These are phyloP conservation scores for Oryza brachyantha DNA, from an alignment of 176 grass and related monocot species.

Conservation along the genomic window DNA sequence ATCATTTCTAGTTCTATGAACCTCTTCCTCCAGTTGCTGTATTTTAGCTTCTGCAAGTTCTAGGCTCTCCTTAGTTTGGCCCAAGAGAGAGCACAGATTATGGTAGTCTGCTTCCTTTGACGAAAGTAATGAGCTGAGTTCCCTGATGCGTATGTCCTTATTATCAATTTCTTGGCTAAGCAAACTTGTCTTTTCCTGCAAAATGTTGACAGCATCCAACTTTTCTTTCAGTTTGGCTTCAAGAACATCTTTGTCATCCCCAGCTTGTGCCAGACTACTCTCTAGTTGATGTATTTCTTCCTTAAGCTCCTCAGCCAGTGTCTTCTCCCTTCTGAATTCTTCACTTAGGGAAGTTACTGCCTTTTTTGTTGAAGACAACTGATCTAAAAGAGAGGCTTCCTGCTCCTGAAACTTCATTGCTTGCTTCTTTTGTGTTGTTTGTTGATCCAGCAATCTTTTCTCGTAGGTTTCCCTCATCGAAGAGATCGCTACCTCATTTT, in stretches of 20 bases:
- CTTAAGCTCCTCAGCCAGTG: conserved; percentile 59
- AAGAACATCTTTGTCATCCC: conserved; percentile 59
- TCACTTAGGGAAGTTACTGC: conserved; percentile 51
- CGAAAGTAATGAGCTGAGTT: conserved; percentile 65
- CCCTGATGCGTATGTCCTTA: conserved; percentile 60
- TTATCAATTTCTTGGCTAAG: conserved; percentile 59
- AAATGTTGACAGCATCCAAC: conserved; percentile 40
- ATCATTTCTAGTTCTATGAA: conserved; percentile 49
- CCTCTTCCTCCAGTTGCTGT: conserved; percentile 66
- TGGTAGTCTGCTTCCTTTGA: conserved; percentile 67
- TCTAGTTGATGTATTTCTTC: conserved; percentile 68
- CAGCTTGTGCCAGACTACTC: conserved; percentile 46
- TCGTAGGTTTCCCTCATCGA: conserved; percentile 72
- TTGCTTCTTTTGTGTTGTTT: conserved; percentile 62
- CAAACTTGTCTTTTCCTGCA: conserved; percentile 64
- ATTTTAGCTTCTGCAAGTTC: conserved; percentile 63
- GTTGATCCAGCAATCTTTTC: conserved; percentile 56
- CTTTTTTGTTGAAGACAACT: conserved; percentile 62
- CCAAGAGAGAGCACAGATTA: conserved; percentile 42
- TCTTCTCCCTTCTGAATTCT: conserved; percentile 67
- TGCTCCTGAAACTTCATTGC: conserved; percentile 63
- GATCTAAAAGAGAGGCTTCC: conserved; percentile 61
- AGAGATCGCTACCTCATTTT: conserved; percentile 68
- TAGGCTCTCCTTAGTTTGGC: conserved; percentile 56
- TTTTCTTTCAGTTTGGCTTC: conserved; percentile 69